Base-by-base conservation (phyloP, 2,329 filamentous ascomycete species). In the Blastomyces gilchristii region DNA sequence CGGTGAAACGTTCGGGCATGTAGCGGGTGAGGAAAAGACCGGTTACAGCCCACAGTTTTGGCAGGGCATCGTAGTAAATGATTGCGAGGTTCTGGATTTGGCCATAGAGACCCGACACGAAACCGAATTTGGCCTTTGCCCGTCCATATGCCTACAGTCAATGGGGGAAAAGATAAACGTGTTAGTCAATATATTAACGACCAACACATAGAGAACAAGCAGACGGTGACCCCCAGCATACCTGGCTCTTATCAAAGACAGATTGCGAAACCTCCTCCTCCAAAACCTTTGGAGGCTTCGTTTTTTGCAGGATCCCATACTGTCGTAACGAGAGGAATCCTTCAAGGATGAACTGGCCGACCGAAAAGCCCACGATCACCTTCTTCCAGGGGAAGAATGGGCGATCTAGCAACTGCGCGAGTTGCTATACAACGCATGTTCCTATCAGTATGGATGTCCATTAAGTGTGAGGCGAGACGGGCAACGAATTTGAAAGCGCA, bases 361-460 rank as follows among this genome's bases (percentile, higher is more conserved):
- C 76, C 39, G 91, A 96, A 80, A 99, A 99, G 71, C 91, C 90
- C 70, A 97, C 84, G 71, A 99, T 92, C 71, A 99, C 86, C 75
- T 86, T 89, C 85, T 97, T 99, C 94, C 94, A 99, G 62, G 94
- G 93, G 80, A 97, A 96, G 73, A 90, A 82, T 64, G 93, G 92
- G 73, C 90, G 86, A 81, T 99, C 94, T 71, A 97, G 87, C 77
- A 89, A 87, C 76, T 85, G 85, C 73, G 91, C 90, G 69, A 97
- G 86, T 80, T 84, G 80, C 81, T 85, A 65, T 39, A 58, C 31
- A 22, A 45, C 4, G 12, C 18, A 45, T 34, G 11, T 45, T 52
- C 41, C 18, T 12, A 28, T 61, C 25, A 61, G 59, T 61, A 52
- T 45, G 49, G 25, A 11, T 8, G 37, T n/a, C n/a, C 45, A 49